A percentile compares a stretch with the other conserved stretches of the same genome.
Evolutionary conservation across 192 early-diverging fungal species (phyloP).

Genomic region (Coemansia reversa): DNA sequence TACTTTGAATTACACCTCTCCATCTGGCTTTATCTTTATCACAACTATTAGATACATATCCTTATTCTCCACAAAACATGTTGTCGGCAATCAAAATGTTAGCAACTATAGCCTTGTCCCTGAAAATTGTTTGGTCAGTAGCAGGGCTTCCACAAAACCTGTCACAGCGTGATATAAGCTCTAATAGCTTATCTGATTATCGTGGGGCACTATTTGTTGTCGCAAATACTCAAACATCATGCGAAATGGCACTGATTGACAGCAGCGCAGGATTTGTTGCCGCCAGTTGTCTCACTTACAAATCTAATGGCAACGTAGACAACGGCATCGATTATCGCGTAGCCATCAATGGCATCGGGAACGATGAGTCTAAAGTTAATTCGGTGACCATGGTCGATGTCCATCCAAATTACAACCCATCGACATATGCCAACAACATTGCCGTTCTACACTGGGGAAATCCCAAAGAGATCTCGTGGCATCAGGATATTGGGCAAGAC

Average conservation of each 20-base stretch:
- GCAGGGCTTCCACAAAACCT: constrained; percentile 15
- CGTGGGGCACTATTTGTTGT: constrained; percentile 35
- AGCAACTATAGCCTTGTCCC: constrained; percentile 6
- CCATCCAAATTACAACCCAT: constrained; percentile 38
- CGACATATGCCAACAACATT: constrained; percentile 46
- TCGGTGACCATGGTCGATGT: constrained; percentile 28
- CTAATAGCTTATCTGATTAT: constrained; percentile 4
- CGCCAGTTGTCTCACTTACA: constrained; percentile 39
- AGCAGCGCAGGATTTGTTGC: constrained; percentile 23
- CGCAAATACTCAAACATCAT: constrained; percentile 34
- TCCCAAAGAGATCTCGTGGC: constrained; percentile 10
- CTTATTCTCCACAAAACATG: background rate
- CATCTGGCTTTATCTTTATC: background rate
- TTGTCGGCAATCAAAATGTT: background rate
- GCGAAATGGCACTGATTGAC: constrained; percentile 45
- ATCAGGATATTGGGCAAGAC: constrained; percentile 22
- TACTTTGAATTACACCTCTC: background rate
- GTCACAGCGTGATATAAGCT: constrained; percentile 19
- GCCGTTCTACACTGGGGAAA: constrained; percentile 26
- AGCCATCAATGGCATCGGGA: constrained; percentile 14
- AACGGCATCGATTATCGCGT: constrained; percentile 32
- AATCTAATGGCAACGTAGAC: constrained; percentile 23
- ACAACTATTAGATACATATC: background rate
- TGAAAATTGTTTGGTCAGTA: background rate
- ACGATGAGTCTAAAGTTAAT: constrained; percentile 5